Evolutionary conservation across 345 rosid genomes (phyloP).

Genomic region (Corchorus olitorius): DNA sequence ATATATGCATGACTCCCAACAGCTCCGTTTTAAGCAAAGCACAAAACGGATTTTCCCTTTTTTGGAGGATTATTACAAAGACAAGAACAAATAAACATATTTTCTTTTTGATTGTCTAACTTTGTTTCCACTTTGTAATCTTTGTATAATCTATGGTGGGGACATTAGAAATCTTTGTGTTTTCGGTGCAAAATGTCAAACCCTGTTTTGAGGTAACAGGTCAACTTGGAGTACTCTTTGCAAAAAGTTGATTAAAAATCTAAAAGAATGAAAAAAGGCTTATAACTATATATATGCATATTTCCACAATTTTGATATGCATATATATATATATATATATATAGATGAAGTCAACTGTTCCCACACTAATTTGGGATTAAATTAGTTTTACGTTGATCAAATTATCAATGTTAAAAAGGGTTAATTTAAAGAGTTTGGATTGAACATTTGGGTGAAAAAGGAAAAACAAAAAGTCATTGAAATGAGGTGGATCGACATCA

Average conservation of each 20-base stretch:
- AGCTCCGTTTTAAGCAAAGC: neutral
- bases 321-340: no score
- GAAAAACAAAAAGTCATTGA: neutral
- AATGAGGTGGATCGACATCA: neutral
- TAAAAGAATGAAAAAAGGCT: neutral
- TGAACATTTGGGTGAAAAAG: neutral
- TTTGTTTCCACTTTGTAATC: neutral
- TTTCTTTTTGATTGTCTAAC: slow-evolving; percentile 6
- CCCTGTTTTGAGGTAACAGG: neutral
- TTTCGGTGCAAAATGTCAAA: slow-evolving; percentile 15
- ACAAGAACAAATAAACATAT: slow-evolving; percentile 13
- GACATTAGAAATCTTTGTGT: slow-evolving; percentile 15
- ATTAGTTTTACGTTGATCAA: neutral
- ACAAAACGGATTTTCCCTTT: neutral
- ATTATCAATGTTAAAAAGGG: neutral
- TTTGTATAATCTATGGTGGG: slow-evolving; percentile 32
- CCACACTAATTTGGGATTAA: neutral
- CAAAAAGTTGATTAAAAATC: neutral
- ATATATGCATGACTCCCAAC: slow-evolving; percentile 6
- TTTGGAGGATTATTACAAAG: neutral
- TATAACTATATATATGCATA: no score
- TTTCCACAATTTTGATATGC: no score
- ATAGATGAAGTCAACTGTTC: no score
- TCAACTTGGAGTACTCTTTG: neutral
- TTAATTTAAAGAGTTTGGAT: neutral